Conservation (phyloP, 2,329 filamentous ascomycete species). For the Pyricularia pennisetigena region DNA sequence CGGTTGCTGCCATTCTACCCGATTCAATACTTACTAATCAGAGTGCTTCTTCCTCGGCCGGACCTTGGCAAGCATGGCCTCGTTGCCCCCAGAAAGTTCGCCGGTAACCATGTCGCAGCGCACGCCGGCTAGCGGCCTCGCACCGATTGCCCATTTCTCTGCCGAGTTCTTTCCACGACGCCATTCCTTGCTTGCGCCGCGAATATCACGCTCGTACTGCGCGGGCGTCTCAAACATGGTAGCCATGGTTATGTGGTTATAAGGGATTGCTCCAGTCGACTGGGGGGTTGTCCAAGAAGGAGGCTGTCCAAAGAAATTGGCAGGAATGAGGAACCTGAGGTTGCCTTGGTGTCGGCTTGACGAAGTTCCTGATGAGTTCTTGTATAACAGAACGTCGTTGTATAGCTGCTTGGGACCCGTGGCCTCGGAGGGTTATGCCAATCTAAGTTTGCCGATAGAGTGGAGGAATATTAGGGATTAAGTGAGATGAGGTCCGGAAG, state of each 20-base stretch:
- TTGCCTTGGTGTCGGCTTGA: background rate
- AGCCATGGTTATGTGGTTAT: conserved; percentile 12
- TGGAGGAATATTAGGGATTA: background rate
- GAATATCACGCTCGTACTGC: conserved; percentile 29
- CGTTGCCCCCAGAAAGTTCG: conserved; percentile 6
- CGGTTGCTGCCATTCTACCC: background rate
- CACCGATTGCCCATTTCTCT: conserved; percentile 31
- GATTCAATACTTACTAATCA: conserved; percentile 21
- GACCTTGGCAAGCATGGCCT: conserved; percentile 21
- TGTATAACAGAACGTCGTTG: background rate
- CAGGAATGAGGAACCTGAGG: background rate
- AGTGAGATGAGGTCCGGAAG: background rate
- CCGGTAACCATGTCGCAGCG: conserved; percentile 8
- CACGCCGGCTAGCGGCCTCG: conserved; percentile 20
- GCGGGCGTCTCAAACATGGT: conserved; percentile 12
- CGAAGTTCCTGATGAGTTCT: background rate
- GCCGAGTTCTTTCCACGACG: conserved; percentile 32
- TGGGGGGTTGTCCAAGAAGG: background rate
- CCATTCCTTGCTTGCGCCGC: conserved; percentile 29
- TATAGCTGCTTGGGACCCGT: background rate
- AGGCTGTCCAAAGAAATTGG: background rate
- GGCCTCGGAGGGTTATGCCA: background rate
- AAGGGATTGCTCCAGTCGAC: background rate
- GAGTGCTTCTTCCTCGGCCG: conserved; percentile 21
- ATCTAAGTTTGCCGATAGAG: background rate